phyloP scores from a whole-genome alignment of 305 asterid genomes.

The Solanum hybrid region DNA sequence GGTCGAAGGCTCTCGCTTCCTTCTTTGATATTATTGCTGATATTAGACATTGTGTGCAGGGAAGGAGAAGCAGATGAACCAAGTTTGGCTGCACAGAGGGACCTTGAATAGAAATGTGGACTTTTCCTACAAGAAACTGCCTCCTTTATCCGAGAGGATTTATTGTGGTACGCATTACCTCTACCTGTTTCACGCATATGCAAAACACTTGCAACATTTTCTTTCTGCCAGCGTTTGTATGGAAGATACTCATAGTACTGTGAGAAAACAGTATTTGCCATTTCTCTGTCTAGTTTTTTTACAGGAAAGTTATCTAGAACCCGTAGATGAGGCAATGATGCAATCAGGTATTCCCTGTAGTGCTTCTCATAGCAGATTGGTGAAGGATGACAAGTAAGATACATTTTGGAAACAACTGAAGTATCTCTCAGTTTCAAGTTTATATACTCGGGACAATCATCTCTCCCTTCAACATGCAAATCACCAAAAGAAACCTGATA shows the following conservation, averaged over 20 bases:
- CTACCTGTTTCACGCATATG: conserved; percentile 52
- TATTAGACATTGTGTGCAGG: conserved; percentile 29
- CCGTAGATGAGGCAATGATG: conserved; percentile 17
- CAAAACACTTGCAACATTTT: conserved; percentile 42
- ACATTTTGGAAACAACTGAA: conserved; percentile 5
- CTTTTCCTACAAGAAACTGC: conserved; percentile 23
- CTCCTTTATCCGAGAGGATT: conserved; percentile 11
- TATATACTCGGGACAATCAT: conserved; percentile 25
- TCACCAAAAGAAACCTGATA: conserved; percentile 19
- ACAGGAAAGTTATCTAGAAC: conserved; percentile 19
- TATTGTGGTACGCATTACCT: conserved; percentile 10
- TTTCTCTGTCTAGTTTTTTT: conserved; percentile 22
- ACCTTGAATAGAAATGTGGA: conserved; percentile 51
- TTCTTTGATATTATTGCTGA: conserved; percentile 5
- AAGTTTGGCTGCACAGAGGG: conserved; percentile 58
- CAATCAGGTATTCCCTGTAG: conserved; percentile 24
- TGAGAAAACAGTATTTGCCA: conserved; percentile 37
- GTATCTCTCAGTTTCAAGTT: conserved; percentile 17
- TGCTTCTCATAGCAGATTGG: conserved; percentile 21
- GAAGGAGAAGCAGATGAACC: conserved; percentile 34
- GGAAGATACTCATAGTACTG: conserved; percentile 64
- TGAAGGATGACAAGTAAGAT: conserved; percentile 13
- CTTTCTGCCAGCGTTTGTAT: conserved; percentile 40
- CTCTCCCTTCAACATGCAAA: conserved; percentile 23
- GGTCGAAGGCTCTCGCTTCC: conserved; percentile 45